Conservation (phyloP, 2,329 filamentous ascomycete species). For the Herpotrichia juniperi region DNA sequence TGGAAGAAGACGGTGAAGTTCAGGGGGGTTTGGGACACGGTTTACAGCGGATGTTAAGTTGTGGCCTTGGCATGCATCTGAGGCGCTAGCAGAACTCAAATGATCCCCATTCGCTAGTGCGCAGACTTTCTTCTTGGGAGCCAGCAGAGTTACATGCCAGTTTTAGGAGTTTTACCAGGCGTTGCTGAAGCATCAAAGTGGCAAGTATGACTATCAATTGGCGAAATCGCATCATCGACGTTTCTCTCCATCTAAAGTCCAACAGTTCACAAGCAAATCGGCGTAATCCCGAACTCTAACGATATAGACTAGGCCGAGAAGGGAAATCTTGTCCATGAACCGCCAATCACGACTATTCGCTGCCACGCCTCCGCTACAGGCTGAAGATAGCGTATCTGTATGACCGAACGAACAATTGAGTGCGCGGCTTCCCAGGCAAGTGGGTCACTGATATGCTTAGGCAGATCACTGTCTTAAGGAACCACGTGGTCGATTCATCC, state of each 20-base stretch:
- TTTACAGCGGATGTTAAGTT: neutral
- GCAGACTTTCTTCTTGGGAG: slow-evolving; percentile 2
- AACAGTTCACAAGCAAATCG: slow-evolving; percentile 10
- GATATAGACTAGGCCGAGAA: slow-evolving; percentile 26
- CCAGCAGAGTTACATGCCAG: neutral
- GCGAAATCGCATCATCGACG: neutral
- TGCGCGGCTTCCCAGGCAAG: slow-evolving; percentile 3
- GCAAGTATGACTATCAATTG: neutral
- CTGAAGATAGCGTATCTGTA: slow-evolving; percentile 22
- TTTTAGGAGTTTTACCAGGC: slow-evolving; percentile 6
- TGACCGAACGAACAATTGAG: neutral
- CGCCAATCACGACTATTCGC: slow-evolving; percentile 37
- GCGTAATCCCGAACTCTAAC: slow-evolving; percentile 9
- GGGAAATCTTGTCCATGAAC: slow-evolving; percentile 11
- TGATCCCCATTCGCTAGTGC: slow-evolving; percentile 1
- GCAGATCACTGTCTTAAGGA: neutral
- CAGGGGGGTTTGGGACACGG: neutral
- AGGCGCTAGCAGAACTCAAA: slow-evolving; percentile 8
- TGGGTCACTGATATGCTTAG: neutral
- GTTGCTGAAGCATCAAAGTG: slow-evolving; percentile 1
- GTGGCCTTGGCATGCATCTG: slow-evolving; percentile 11
- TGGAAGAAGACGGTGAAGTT: neutral
- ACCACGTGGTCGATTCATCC: neutral
- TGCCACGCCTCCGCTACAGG: slow-evolving; percentile 6
- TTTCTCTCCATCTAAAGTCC: neutral